phyloP scores from a whole-genome alignment of 805 yeast species.

The Barnettozyma vustinii region DNA sequence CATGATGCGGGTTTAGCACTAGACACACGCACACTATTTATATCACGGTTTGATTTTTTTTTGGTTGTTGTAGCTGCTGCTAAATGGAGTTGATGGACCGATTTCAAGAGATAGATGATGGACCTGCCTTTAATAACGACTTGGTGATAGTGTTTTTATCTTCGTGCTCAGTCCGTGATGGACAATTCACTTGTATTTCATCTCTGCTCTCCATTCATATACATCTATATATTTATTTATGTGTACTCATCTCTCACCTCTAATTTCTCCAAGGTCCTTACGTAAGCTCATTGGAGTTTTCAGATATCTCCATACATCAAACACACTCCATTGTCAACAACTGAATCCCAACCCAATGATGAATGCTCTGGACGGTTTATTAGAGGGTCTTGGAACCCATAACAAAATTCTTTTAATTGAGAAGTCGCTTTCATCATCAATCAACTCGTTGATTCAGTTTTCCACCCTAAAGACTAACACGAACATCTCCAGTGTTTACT shows the following conservation, averaged over 20 bases:
- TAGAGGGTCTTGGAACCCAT: constrained; percentile 21
- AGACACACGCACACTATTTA: constrained; percentile 1
- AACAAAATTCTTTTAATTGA: constrained; percentile 35
- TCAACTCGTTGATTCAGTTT: constrained; percentile 54
- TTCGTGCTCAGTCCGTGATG: no score
- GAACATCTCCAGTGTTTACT: constrained; percentile 42
- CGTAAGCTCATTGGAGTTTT: background rate
- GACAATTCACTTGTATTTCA: no score
- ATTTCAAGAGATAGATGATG: no score
- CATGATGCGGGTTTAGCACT: background rate
- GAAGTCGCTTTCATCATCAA: constrained; percentile 38
- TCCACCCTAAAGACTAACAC: constrained; percentile 44
- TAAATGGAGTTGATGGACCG: background rate
- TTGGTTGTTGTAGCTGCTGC: background rate
- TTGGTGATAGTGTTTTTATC: no score
- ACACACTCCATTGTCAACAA: background rate
- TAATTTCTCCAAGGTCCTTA: no score
- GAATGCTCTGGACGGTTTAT: constrained; percentile 6
- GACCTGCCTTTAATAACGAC: no score
- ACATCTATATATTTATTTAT: no score
- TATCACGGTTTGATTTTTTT: constrained; percentile 5
- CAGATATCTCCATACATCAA: no score
- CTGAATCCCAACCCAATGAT: background rate
- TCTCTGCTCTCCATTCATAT: no score
- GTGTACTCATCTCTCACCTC: no score